These are phyloP conservation scores for Cucurbita argyrosperma DNA, from an alignment of 306 rosid genomes.

Conservation along the genomic window DNA sequence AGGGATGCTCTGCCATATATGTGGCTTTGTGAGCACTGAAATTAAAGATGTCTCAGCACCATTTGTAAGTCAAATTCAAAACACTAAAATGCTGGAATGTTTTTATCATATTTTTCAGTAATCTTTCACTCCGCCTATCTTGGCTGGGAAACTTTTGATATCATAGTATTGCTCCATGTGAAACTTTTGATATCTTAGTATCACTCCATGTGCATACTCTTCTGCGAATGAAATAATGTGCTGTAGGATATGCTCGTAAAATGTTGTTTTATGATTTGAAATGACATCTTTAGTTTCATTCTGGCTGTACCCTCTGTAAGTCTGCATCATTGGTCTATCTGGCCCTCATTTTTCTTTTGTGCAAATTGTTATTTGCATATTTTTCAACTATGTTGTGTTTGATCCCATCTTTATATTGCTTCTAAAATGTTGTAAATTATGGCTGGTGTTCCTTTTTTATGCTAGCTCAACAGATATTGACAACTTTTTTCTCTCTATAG, in stretches of 20 bases:
- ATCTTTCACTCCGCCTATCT: neutral
- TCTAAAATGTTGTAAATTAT: neutral
- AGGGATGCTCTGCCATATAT: slow-evolving; percentile 55
- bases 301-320: neutral
- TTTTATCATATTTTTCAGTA: neutral
- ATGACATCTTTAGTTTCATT: neutral
- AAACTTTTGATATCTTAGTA: neutral
- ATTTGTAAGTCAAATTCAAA: slow-evolving; percentile 53
- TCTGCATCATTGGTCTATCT: neutral
- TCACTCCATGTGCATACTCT: neutral
- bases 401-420: neutral
- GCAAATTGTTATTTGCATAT: neutral
- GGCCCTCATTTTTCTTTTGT: neutral
- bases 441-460: neutral
- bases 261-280: neutral
- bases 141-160: neutral
- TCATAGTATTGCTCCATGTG: neutral
- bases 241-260: neutral
- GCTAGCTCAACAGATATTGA: slow-evolving; percentile 8
- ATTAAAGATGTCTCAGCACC: slow-evolving; percentile 54
- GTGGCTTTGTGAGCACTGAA: slow-evolving; percentile 53
- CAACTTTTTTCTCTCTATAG: slow-evolving; percentile 25
- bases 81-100: slow-evolving; percentile 2
- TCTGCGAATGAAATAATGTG: neutral
- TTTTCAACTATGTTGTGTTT: neutral